Evolutionary conservation across 345 rosid genomes (phyloP), one percentile per base, ranked within the genome.

Genomic region (Rubroshorea leprosula): DNA sequence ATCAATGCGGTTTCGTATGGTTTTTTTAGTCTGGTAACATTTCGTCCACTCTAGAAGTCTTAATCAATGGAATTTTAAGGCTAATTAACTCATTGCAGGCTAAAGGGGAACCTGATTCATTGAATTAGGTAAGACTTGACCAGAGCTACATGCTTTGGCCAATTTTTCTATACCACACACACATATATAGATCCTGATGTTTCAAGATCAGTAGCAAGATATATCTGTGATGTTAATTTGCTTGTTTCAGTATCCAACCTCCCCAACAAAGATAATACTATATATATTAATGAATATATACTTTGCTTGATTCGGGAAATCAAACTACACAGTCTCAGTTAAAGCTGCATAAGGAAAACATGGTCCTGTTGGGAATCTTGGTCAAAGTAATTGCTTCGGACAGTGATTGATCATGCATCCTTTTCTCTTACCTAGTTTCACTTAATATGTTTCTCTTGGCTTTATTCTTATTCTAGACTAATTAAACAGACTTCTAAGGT

Each of bases 81-180:
- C 35, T 8, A 35, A 35, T 68, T 51, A 50, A 27, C 49, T 10
- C 35, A 52, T 50, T 72, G 73, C 57, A 47, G 60, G 64, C 21
- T 23, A 60, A 61, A 72, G 72, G 68, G 75, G 73, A 74, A 69
- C 80, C 68, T 61, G 73, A 77, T 66, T 75, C 74, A 65, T 39
- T 72, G 50, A 49, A 79, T 69, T 51, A 63, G 74, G 84, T 27
- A 74, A 78, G 60, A 53, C 63, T 60, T 64, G 65, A 60, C 64
- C 57, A 61, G 35, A 31, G 26, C 74, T 58, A 48, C 57, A 4
- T 67, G 70, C 66, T 69, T 63, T 57, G 61, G 65, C 68, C 60
- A 66, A 68, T 66, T 68, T 70, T 73, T 66, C 74, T 70, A 73
- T 58, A 66, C 49, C 17, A 5, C 54, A 29, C 4, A 29, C 60